Evolutionary conservation across 1,284 basidiomycete genomes (phyloP).

Genomic region (Ustilago tritici): DNA sequence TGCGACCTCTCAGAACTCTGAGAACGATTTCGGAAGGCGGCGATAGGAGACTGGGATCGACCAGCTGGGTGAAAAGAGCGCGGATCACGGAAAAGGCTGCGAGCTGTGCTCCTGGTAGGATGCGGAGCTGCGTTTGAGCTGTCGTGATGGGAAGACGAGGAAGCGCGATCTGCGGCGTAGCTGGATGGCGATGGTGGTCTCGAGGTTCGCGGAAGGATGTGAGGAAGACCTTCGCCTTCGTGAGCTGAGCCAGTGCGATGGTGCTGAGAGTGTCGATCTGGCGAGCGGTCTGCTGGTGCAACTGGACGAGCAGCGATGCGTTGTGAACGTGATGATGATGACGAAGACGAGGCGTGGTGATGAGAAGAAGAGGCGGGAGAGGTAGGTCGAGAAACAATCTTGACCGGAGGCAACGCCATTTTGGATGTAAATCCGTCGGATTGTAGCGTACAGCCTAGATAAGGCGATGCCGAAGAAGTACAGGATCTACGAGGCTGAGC

Average conservation of each 20-base stretch:
- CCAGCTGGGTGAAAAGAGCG: slow-evolving; percentile 42
- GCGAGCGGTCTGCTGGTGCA: slow-evolving; percentile 41
- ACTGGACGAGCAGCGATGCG: slow-evolving; percentile 42
- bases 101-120: slow-evolving; percentile 40
- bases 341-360: slow-evolving; percentile 22
- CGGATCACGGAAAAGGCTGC: slow-evolving; percentile 51
- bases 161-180: slow-evolving; percentile 31
- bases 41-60: slow-evolving; percentile 47
- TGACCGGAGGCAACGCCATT: slow-evolving; percentile 43
- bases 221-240: slow-evolving; percentile 27
- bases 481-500: slow-evolving; percentile 17
- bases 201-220: slow-evolving; percentile 33
- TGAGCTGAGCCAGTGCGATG: slow-evolving; percentile 29
- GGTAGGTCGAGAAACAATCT: slow-evolving; percentile 41
- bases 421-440: neutral
- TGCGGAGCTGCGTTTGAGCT: slow-evolving; percentile 11
- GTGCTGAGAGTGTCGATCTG: slow-evolving; percentile 38
- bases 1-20: slow-evolving; percentile 46
- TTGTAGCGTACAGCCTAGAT: slow-evolving; percentile 6
- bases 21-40: slow-evolving; percentile 43
- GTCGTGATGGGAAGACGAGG: slow-evolving; percentile 32
- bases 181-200: slow-evolving; percentile 34
- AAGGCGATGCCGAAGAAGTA: slow-evolving; percentile 19
- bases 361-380: slow-evolving; percentile 37
- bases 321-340: slow-evolving; percentile 28